phyloP scores from a whole-genome alignment of 1,284 basidiomycete species.

The Xerocomus amazonicus region DNA sequence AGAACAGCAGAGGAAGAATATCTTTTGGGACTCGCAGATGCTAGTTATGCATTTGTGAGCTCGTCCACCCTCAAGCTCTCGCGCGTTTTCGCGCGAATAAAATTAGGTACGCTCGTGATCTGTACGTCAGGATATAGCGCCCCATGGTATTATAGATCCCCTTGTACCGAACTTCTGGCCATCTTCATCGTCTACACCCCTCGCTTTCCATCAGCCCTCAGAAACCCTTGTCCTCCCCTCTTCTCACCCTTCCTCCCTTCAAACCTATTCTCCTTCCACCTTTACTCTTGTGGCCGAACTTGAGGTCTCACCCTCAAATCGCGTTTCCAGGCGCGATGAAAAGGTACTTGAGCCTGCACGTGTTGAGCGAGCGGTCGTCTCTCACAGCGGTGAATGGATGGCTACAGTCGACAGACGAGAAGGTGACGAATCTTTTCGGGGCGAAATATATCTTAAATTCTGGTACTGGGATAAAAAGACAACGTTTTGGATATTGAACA shows the following conservation, averaged over 20 bases:
- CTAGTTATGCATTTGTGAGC: slow-evolving; percentile 77
- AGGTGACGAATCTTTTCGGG: slow-evolving; percentile 57
- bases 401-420: slow-evolving; percentile 84
- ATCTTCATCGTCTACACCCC: slow-evolving; percentile 46
- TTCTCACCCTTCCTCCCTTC: slow-evolving; percentile 92
- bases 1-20: slow-evolving; percentile 76
- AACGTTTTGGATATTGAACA: slow-evolving; percentile 73
- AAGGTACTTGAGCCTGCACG: slow-evolving; percentile 74
- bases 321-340: slow-evolving; percentile 82
- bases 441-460: slow-evolving; percentile 83
- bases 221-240: slow-evolving; percentile 86
- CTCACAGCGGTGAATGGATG: slow-evolving; percentile 82
- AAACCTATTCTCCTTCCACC: slow-evolving; percentile 79
- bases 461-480: slow-evolving; percentile 79
- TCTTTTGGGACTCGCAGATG: slow-evolving; percentile 80
- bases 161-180: slow-evolving; percentile 38
- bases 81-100: slow-evolving; percentile 77
- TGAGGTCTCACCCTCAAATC: slow-evolving; percentile 92
- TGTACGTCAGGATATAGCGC: not conserved
- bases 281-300: slow-evolving; percentile 81
- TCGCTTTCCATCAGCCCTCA: slow-evolving; percentile 69
- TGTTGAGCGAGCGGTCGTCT: slow-evolving; percentile 71
- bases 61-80: slow-evolving; percentile 69
- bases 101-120: slow-evolving; percentile 55
- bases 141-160: slow-evolving; percentile 40